Evolutionary conservation across 2,329 filamentous ascomycete genomes (phyloP), one percentile per base, ranked within the genome.

Genomic region (Coniella lustricola): DNA sequence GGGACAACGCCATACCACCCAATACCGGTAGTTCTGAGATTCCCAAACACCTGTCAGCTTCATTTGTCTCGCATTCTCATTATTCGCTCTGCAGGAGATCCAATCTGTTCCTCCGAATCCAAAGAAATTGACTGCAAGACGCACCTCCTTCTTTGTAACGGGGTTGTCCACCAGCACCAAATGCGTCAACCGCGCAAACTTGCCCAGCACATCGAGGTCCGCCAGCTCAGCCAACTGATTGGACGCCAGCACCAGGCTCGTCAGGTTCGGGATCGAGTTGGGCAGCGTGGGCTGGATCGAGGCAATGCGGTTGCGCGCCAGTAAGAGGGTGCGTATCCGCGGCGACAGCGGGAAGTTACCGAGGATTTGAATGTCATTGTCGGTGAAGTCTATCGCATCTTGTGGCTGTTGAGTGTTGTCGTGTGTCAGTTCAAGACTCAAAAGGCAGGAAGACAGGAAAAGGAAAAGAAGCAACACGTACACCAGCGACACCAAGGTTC

Each of bases 371-470:
- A 98, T 91, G 69, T 96, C 90, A 68, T 98, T 98, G 75, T 98
- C 93, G 68, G 93, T 97, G 62, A 98, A 84, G 72, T 98, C 93
- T 75, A 98, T 94, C 57, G 88, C 84, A 74, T 97, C 93, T 78
- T 94, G 90, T 60, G 90, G 88, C 88, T 94, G 60, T 14, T 8
- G 29, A 18, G 4, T 16, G 41, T 51, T 46, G 57, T 52, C 34
- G 3, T 22, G 13, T 38, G 21, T 7, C 38, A 41, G 16, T 17
- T 16, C 9, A 17, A 25, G 13, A 18, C 35, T 21, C 12, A 22
- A 20, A 34, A 10, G 31, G 39, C 32, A 13, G 10, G 13, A 22
- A 13, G 7, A 17, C 3, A 17, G 4, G 34, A 36, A 33, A 49
- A 25, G 47, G 38, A 37, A 41, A 49, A 31, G 49, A 25, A 42